These are phyloP conservation scores for Lathyrus oleraceus DNA, from an alignment of 306 rosid species.

Conservation along the genomic window DNA sequence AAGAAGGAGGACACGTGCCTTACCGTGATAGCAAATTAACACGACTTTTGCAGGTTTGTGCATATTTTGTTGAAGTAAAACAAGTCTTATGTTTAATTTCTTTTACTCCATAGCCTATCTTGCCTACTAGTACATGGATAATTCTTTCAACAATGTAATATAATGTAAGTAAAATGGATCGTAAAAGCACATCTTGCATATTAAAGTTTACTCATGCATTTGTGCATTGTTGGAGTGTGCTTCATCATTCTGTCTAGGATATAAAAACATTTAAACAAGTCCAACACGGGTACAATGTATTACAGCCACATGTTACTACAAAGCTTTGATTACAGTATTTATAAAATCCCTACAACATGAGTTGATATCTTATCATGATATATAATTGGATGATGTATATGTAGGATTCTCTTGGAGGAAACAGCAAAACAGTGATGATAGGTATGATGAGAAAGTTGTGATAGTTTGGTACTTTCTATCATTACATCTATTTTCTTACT, in stretches of 20 bases:
- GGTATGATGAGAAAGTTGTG: conserved; percentile 47
- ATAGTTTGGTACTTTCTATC: conserved; percentile 12
- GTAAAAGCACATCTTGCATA: neutral
- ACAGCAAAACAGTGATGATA: conserved; percentile 98
- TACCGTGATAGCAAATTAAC: conserved; percentile 98
- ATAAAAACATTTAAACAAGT: neutral
- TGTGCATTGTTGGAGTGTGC: conserved; percentile 3
- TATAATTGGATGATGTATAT: conserved; percentile 39
- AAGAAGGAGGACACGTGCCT: conserved; percentile 97
- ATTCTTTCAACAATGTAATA: neutral
- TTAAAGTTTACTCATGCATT: conserved; percentile 3
- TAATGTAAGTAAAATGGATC: conserved; percentile 1
- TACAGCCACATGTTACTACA: neutral
- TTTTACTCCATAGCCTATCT: neutral
- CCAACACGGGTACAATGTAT: neutral
- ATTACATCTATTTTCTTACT: conserved; percentile 6
- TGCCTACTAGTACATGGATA: neutral
- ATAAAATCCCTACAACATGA: conserved; percentile 21
- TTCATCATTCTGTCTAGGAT: neutral
- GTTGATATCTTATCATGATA: conserved; percentile 28
- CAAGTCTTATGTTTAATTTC: neutral
- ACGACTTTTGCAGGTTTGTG: conserved; percentile 81
- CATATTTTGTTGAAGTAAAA: conserved; percentile 7
- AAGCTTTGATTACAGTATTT: conserved; percentile 1
- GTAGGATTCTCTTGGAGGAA: conserved; percentile 98